phyloP scores from a whole-genome alignment of 2,329 filamentous ascomycete genomes.

The Fusarium ambrosium region DNA sequence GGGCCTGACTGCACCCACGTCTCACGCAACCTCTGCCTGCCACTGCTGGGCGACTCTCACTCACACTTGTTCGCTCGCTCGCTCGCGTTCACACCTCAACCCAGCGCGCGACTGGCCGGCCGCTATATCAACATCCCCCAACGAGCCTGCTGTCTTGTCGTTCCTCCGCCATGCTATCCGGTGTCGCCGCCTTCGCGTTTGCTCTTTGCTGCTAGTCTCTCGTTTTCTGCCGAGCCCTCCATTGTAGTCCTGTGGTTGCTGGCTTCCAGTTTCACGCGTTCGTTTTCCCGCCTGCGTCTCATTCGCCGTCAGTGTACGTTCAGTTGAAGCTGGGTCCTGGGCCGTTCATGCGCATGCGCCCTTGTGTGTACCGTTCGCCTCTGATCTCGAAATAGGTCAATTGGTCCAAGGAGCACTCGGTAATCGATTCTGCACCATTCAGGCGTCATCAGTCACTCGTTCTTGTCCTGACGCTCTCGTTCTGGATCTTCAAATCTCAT shows the following conservation, averaged over 20 bases:
- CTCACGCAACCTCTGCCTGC: not conserved
- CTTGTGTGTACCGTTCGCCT: constrained; percentile 28
- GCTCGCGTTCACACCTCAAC: constrained; percentile 37
- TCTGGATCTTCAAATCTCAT: constrained; percentile 42
- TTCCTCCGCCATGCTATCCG: constrained; percentile 46
- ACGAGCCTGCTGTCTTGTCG: constrained; percentile 38
- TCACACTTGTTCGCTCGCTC: not conserved
- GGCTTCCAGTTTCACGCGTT: constrained; percentile 33
- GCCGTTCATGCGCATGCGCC: constrained; percentile 40
- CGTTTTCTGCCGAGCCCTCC: constrained; percentile 38
- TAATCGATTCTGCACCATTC: constrained; percentile 32
- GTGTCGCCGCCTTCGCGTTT: constrained; percentile 37
- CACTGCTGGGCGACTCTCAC: constrained; percentile 4
- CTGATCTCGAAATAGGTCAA: constrained; percentile 41
- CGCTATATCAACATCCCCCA: constrained; percentile 43
- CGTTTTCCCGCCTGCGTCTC: constrained; percentile 31
- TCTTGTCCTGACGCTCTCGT: constrained; percentile 38
- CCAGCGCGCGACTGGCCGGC: constrained; percentile 44
- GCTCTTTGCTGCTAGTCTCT: constrained; percentile 45
- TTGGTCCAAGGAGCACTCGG: constrained; percentile 38
- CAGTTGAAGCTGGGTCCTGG: constrained; percentile 27
- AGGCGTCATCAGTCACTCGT: constrained; percentile 44
- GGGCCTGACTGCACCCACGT: constrained; percentile 1
- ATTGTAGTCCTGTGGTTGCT: constrained; percentile 37
- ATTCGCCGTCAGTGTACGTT: constrained; percentile 36